phyloP scores from a whole-genome alignment of 202 grass and related monocot species.

The Digitaria exilis region DNA sequence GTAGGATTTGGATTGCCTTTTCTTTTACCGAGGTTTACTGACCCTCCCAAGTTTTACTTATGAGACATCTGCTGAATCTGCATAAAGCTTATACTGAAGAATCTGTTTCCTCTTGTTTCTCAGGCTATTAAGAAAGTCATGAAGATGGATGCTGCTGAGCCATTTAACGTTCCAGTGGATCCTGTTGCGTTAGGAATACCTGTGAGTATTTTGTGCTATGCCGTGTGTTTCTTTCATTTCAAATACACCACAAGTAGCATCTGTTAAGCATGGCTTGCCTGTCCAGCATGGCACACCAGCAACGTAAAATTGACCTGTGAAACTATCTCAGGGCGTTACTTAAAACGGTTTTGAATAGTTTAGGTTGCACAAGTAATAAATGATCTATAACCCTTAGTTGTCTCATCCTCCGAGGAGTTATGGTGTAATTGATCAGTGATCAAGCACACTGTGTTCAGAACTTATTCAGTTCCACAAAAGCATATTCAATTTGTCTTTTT shows the following conservation, averaged over 20 bases:
- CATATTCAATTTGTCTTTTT: not conserved
- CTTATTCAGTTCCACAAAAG: constrained; percentile 14
- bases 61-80: not conserved
- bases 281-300: not conserved
- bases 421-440: not conserved
- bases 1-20: constrained; percentile 18
- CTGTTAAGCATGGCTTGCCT: not conserved
- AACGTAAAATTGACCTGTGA: not conserved
- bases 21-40: not conserved
- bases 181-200: constrained; percentile 90
- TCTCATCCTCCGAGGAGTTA: not conserved
- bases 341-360: not conserved
- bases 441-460: not conserved
- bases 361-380: not conserved
- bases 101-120: not conserved
- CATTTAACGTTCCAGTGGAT: constrained; percentile 87
- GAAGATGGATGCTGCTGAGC: constrained; percentile 90
- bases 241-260: not conserved
- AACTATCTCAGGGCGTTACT: not conserved
- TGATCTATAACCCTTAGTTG: not conserved
- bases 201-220: constrained; percentile 60
- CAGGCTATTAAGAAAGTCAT: constrained; percentile 98
- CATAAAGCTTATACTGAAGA: not conserved
- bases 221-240: constrained; percentile 6
- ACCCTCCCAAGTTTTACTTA: constrained; percentile 12